Conservation (phyloP, 106 monocot genomes). For the Dendrobium nobile region DNA sequence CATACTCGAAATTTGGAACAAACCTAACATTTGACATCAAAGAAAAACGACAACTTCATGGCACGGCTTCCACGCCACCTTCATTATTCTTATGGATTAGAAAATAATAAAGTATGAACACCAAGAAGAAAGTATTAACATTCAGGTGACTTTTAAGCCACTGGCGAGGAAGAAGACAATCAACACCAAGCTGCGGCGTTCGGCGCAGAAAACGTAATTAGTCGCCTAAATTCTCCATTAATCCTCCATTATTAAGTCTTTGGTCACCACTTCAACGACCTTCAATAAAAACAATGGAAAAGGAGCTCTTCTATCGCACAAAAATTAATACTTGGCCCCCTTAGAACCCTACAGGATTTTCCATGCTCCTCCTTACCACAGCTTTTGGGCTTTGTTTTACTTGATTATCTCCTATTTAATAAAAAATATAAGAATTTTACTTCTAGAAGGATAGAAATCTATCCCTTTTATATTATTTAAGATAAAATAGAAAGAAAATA, state of each 20-base stretch:
- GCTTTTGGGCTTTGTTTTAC: not conserved
- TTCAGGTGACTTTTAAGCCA: not conserved
- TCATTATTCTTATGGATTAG: not conserved
- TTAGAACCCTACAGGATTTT: not conserved
- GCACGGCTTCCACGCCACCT: not conserved
- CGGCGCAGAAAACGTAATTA: slow-evolving; percentile 1
- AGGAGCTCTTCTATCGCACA: not conserved
- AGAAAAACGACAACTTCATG: not conserved
- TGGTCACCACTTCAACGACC: not conserved
- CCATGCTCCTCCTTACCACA: not conserved
- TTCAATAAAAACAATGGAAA: not conserved
- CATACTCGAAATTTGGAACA: too few species aligned
- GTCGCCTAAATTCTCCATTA: not conserved
- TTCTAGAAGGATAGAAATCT: too few species aligned
- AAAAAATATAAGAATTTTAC: too few species aligned
- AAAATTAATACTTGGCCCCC: not conserved
- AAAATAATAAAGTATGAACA: not conserved
- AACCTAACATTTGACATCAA: not conserved
- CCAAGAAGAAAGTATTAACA: too few species aligned
- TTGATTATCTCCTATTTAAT: too few species aligned
- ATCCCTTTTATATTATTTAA: not conserved
- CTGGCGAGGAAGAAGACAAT: not conserved
- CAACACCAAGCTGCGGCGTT: not conserved
- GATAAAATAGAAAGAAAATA: not conserved
- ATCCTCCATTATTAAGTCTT: not conserved